Evolutionary conservation across 202 grass and related monocot species (phyloP).

Genomic region (Saccharum hybrid): DNA sequence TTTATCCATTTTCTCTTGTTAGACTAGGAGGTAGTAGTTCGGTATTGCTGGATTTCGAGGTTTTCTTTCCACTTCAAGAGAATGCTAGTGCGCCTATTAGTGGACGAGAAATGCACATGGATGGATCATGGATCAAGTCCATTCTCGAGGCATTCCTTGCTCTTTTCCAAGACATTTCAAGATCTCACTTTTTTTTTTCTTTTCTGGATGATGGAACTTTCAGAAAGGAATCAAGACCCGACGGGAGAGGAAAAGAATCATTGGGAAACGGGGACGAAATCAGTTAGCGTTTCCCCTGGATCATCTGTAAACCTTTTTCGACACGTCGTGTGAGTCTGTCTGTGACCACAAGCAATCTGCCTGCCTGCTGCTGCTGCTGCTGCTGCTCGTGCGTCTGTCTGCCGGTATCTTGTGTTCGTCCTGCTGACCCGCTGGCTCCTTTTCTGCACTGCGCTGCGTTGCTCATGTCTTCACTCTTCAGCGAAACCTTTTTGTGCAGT

Average conservation of each 20-base stretch:
- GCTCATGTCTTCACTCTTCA: slow-evolving; percentile 31
- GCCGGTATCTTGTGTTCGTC: not conserved
- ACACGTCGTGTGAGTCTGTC: not conserved
- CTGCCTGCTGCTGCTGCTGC: too few species aligned
- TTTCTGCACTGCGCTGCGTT: not conserved
- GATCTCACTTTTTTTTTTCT: not conserved
- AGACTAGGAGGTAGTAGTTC: not conserved
- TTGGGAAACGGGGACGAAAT: not conserved
- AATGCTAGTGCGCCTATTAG: slow-evolving; percentile 7
- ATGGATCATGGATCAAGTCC: not conserved
- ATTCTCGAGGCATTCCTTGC: not conserved
- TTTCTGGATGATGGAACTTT: slow-evolving; percentile 8
- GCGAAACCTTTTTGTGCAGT: not conserved
- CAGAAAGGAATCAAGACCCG: not conserved
- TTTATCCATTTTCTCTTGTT: slow-evolving; percentile 13
- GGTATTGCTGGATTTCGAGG: not conserved
- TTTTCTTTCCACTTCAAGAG: not conserved
- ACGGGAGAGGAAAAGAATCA: not conserved
- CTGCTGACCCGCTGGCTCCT: not conserved
- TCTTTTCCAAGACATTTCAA: not conserved
- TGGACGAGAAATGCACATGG: slow-evolving; percentile 7
- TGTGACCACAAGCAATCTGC: slow-evolving; percentile 32
- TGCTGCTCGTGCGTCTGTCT: not conserved
- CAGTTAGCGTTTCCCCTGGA: slow-evolving; percentile 21
- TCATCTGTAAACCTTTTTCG: not conserved